Base-by-base conservation (phyloP, 805 yeast species). In the Starmerella kuoi region DNA sequence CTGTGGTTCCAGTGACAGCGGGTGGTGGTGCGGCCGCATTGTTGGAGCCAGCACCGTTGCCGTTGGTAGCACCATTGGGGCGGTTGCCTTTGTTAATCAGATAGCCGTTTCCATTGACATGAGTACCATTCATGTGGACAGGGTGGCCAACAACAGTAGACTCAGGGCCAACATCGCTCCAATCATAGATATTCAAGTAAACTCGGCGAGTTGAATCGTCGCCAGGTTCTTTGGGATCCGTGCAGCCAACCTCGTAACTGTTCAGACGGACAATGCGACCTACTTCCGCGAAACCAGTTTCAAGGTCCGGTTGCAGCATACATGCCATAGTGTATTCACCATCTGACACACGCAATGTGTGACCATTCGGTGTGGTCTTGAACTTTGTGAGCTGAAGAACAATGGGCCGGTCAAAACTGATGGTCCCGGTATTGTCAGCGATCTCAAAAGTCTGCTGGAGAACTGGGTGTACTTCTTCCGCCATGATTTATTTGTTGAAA, bases 301-400 rank as follows among this genome's bases (percentile, higher is more conserved):
- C 46, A 3, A 38, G 4, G 5, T 32, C 41, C 14, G 18, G 19
- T 7, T 31, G 32, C 18, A 34, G 37, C 20, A 41, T 24, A 15
- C 36, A 40, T 11, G 39, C 37, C 31, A 45, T 33, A 11, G 44
- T 31, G 28, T 24, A 27, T 31, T 35, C 40, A 23, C 49, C 37
- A 20, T 45, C 49, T 8, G 41, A 27, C 15, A 45, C 21, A 5
- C 49, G 42, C 25, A 33, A 7, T 15, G 34, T 30, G 7, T 37
- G 31, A 17, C 31, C 31, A 9, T 23, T 31, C 7, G 37, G 31
- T 12, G 28, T 34, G 20, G 31, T 31, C 33, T 40, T 39, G 32
- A 38, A 38, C 27, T 39, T 41, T 23, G 41, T 36, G 36, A 45
- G 21, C 35, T 45, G 49, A 23, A 45, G 33, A 35, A 25, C 35